phyloP scores from a whole-genome alignment of 2,329 filamentous ascomycete genomes.

The Cucurbitaria berberidis region DNA sequence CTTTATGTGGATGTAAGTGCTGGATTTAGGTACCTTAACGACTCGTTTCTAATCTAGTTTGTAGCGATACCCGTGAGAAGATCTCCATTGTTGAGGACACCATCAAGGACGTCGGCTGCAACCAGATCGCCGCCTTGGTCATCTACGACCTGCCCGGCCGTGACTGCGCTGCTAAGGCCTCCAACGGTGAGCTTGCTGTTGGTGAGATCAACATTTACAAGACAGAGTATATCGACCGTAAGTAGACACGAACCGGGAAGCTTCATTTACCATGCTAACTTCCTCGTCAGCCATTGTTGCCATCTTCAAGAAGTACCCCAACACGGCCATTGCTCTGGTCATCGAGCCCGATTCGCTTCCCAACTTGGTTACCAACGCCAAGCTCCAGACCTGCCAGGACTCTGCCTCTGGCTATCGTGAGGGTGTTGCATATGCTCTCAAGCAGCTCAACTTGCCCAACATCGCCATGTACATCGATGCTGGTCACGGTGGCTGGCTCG shows the following conservation, averaged over 20 bases:
- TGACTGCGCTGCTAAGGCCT: constrained; percentile 69
- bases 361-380: constrained; percentile 68
- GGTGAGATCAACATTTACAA: constrained; percentile 60
- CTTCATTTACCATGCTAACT: constrained; percentile 2
- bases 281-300: constrained; percentile 54
- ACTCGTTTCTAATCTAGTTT: constrained; percentile 32
- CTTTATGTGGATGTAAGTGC: constrained; percentile 60
- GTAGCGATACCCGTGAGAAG: constrained; percentile 57
- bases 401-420: constrained; percentile 64
- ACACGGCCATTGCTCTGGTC: constrained; percentile 46
- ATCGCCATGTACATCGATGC: constrained; percentile 70
- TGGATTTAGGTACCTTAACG: not conserved
- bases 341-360: constrained; percentile 69
- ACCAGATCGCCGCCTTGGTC: constrained; percentile 61
- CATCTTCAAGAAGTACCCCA: constrained; percentile 62
- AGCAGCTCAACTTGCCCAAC: constrained; percentile 65
- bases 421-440: constrained; percentile 64
- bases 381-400: constrained; percentile 61
- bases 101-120: constrained; percentile 58
- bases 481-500: constrained; percentile 70
- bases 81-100: constrained; percentile 57
- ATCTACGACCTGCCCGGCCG: constrained; percentile 70
- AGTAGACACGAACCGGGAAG: constrained; percentile 6
- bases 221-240: constrained; percentile 59
- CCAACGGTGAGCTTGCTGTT: constrained; percentile 68